Base-by-base conservation (phyloP, 2,329 filamentous ascomycete genomes). In the Colletotrichum sp. region DNA sequence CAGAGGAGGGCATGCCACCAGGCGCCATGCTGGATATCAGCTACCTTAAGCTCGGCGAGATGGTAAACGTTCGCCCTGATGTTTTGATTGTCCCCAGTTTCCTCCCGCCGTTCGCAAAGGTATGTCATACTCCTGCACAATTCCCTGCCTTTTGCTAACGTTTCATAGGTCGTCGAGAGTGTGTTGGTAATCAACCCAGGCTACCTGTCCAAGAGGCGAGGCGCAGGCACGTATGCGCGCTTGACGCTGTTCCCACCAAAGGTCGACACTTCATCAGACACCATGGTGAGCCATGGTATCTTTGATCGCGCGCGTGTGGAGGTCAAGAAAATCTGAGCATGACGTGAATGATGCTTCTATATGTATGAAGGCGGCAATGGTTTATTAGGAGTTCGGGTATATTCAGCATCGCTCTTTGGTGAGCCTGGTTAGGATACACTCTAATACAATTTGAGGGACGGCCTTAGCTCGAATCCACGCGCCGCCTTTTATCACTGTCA, bases 131-230 rank as follows among this genome's bases (percentile, higher is more conserved):
- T 13, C 25, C 52, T 63, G 63, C 34, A 27, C 7, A 27, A 11
- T 11, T 29, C 39, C 27, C 36, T 52, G 44, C 11, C n/a, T 9
- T 13, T 25, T 13, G 39, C 77, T 78, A 63, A 78, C 71, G 16
- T 15, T 15, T 29, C 7, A 3, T 79, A 98, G 96, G 95, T 98
- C 57, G 93, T 99, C 13, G 95, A 98, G 81, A 95, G 94, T 79
- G 96, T 98, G 0, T 86, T 99, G 8, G 92, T 96, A 15, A 94
- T 99, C 81, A 99, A 99, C 83, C 96, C 97, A 0, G 96, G 97
- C 7, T 93, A 92, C 66, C 86, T 98, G 39, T 97, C 95, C 19
- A 98, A 98, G 86, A 92, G 95, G 72, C 93, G 92, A 75, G 96
- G 93, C 2, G 90, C 96, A 0, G 97, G 97, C 8, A 98, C 96